Percentiles rank a stretch among this genome's conserved stretches.
These are phyloP conservation scores for Citrullus mucosospermus DNA, from an alignment of 306 rosid genomes.

Conservation along the genomic window DNA sequence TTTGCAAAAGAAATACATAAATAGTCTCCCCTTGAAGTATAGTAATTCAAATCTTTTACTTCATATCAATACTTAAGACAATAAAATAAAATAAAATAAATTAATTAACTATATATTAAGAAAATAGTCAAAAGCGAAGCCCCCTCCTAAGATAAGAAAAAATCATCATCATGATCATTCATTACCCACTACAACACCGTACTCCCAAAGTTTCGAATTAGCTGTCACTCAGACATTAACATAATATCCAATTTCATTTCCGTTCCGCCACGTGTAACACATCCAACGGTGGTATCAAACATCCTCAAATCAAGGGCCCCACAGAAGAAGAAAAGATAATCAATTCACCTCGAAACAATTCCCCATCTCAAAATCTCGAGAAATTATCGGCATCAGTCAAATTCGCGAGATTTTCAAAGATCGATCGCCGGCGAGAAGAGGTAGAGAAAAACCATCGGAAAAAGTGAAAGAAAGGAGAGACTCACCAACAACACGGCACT, in stretches of 20 bases:
- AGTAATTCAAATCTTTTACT: not conserved
- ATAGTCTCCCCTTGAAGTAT: not conserved
- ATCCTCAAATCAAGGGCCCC: not conserved
- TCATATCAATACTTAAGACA: no score
- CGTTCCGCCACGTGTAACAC: not conserved
- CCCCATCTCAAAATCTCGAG: not conserved
- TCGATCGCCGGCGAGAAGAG: not conserved
- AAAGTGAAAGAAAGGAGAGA: not conserved
- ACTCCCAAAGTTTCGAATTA: not conserved
- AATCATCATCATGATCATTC: not conserved
- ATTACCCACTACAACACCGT: not conserved
- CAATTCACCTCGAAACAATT: not conserved
- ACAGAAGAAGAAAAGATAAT: not conserved
- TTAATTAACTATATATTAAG: not conserved
- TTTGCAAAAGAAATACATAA: not conserved
- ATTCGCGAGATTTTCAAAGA: not conserved
- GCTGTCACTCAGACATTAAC: not conserved
- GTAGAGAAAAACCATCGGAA: not conserved
- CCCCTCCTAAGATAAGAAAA: not conserved
- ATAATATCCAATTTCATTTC: not conserved
- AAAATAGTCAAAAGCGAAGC: no score
- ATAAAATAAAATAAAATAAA: not conserved
- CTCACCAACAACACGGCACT: slow-evolving; percentile 99
- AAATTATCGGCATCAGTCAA: no score
- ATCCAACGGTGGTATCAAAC: not conserved